A percentile compares a stretch with the other conserved stretches of the same genome.
Evolutionary conservation across 352 stramenopile species (phyloP).

Genomic region (Phytophthora citrophthora): DNA sequence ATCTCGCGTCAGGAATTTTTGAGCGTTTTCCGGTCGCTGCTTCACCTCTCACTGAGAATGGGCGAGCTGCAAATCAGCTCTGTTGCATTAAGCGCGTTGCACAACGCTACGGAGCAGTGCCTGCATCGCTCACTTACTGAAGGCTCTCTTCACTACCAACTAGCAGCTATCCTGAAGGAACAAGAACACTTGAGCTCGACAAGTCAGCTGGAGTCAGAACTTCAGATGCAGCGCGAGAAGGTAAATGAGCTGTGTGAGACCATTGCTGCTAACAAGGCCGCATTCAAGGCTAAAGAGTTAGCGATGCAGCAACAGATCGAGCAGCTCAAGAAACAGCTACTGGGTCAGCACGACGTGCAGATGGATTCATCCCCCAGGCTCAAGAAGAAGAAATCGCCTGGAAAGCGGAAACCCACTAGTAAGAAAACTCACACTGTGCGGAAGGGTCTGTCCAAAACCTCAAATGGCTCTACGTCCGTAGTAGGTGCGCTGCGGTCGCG

Average conservation of each 20-base stretch:
- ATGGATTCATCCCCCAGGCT: constrained; percentile 40
- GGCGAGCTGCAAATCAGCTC: constrained; percentile 62
- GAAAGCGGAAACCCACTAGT: constrained; percentile 57
- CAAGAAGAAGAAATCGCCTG: constrained; percentile 48
- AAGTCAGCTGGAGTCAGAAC: constrained; percentile 45
- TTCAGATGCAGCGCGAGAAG: constrained; percentile 64
- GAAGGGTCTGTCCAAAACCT: constrained; percentile 51
- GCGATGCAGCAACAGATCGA: constrained; percentile 74
- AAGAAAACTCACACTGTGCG: constrained; percentile 52
- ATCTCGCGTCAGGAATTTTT: constrained; percentile 70
- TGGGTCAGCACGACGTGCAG: constrained; percentile 37
- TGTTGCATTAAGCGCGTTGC: constrained; percentile 75
- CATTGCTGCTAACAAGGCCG: constrained; percentile 61
- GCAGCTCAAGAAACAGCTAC: constrained; percentile 56
- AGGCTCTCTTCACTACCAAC: constrained; percentile 63
- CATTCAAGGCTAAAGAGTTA: constrained; percentile 71
- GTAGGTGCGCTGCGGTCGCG: constrained; percentile 60
- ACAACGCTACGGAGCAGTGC: constrained; percentile 80
- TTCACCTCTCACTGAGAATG: constrained; percentile 40
- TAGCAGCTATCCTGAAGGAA: constrained; percentile 61
- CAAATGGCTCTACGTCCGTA: constrained; percentile 49
- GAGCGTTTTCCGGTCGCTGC: constrained; percentile 48
- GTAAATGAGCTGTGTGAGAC: constrained; percentile 58
- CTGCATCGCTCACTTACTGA: constrained; percentile 62
- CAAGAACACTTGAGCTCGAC: constrained; percentile 38